Base-by-base conservation (phyloP, 106 monocot species). In the Acanthochlamys bracteata region DNA sequence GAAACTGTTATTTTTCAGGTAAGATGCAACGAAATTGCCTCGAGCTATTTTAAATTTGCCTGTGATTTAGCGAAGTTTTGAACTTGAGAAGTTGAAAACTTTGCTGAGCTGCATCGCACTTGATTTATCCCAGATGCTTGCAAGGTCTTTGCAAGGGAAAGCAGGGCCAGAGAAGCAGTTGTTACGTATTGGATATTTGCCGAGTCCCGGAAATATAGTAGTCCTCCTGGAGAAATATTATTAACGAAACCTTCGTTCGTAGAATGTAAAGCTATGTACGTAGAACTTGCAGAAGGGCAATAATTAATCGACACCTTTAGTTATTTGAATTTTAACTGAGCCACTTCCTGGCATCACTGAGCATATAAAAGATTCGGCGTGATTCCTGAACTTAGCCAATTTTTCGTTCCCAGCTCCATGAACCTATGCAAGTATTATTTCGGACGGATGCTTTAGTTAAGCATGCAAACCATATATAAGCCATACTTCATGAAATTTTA, bases 31-130 rank as follows among this genome's bases (percentile, higher is more conserved):
- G 14, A 46, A 10, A 46, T 14, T 46, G 14, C 11, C 14, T 46
- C 8, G 14, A 46, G 14, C 8, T 46, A 46, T n/a, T n/a, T n/a
- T 8, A 7, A 12, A 16, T 51, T 42, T 63, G 45, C 86, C 86
- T 86, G 82, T 41, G 86, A 83, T 64, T 67, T 67, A 13, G 83
- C 86, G 62, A 86, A 86, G 17, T 67, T 43, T 63, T 39, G 66
- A 66, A 86, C 77, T 68, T 83, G 73, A 52, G 62, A 4, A 53
- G 79, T 16, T 2, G 82, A 72, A 23, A 77, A 73, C 3, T 57
- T 68, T 1, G 53, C 45, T 0, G 83, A 70, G 20, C 66, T 76
- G 41, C 86, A 86, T 9, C 71, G 75, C 49, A 86, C 58, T 61
- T 57, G 64, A 1, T 12, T 41, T 26, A 40, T 42, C 11, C 67